Evolutionary conservation across 345 rosid species (phyloP).

Genomic region (Jatropha curcas): DNA sequence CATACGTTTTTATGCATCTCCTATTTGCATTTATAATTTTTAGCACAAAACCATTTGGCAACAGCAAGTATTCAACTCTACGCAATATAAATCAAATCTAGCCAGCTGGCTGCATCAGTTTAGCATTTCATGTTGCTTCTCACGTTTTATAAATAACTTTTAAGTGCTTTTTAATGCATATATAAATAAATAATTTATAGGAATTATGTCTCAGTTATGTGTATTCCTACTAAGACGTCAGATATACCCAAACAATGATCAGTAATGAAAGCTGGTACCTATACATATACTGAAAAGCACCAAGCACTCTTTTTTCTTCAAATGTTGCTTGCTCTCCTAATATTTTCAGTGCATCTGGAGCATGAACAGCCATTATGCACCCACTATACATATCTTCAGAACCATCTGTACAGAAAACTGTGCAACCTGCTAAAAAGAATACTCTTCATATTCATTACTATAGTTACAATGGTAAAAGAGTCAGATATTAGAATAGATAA

Average conservation of each 20-base stretch:
- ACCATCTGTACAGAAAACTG: conserved; percentile 49
- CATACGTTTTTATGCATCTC: too few relatives aligned
- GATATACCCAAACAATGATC: not conserved
- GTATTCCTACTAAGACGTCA: not conserved
- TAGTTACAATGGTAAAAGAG: not conserved
- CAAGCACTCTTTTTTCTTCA: conserved; percentile 74
- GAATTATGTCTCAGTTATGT: not conserved
- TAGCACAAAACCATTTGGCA: not conserved
- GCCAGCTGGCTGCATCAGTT: too few relatives aligned
- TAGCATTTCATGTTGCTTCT: too few relatives aligned
- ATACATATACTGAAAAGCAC: conserved; percentile 81
- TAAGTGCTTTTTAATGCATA: too few relatives aligned
- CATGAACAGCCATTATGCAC: conserved; percentile 69
- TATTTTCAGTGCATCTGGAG: conserved; percentile 71
- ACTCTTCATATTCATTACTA: conserved; percentile 2
- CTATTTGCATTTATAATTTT: not conserved
- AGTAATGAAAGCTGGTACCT: conserved; percentile 42
- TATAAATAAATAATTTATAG: too few relatives aligned
- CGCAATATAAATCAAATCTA: too few relatives aligned
- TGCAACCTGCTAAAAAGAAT: conserved; percentile 47
- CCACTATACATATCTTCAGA: conserved; percentile 45
- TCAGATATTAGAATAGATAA: not conserved
- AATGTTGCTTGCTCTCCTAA: conserved; percentile 67
- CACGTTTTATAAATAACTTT: too few relatives aligned
- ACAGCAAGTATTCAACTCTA: too few relatives aligned